phyloP scores from a whole-genome alignment of 1,284 basidiomycete species.

The Ganoderma meredithae region DNA sequence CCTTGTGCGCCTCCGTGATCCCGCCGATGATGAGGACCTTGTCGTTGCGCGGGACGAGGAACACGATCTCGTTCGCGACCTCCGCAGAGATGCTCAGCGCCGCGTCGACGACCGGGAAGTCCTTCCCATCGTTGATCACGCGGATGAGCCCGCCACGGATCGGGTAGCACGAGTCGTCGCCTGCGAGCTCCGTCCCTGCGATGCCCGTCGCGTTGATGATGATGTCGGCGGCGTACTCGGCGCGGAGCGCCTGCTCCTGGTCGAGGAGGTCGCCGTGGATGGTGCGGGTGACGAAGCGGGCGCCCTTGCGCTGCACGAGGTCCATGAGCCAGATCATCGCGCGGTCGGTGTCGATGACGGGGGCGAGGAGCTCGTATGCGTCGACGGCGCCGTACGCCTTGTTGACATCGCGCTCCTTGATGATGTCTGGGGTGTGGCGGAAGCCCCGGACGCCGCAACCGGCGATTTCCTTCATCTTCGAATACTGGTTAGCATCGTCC shows the following conservation, averaged over 20 bases:
- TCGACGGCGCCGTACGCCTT: constrained; percentile 43
- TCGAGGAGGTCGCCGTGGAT: constrained; percentile 39
- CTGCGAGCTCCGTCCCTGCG: constrained; percentile 41
- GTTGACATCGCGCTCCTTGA: constrained; percentile 39
- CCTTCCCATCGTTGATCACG: constrained; percentile 47
- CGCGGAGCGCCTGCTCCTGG: constrained; percentile 42
- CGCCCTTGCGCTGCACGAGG: constrained; percentile 43
- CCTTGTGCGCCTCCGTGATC: constrained; percentile 40
- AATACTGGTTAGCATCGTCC: constrained; percentile 38
- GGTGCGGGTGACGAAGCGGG: constrained; percentile 36
- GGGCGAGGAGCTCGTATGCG: constrained; percentile 45
- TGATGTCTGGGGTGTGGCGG: constrained; percentile 37
- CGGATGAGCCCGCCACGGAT: constrained; percentile 49
- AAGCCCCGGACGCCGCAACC: constrained; percentile 40
- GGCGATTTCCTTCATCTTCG: constrained; percentile 46
- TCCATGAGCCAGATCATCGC: constrained; percentile 44
- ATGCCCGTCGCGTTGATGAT: constrained; percentile 48
- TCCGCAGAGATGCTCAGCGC: constrained; percentile 40
- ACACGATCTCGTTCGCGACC: constrained; percentile 40
- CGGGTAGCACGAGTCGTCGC: constrained; percentile 44
- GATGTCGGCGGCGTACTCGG: constrained; percentile 41
- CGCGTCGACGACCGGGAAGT: constrained; percentile 45
- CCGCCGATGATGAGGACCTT: constrained; percentile 44
- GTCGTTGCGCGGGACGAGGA: constrained; percentile 46
- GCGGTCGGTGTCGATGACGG: constrained; percentile 48